These are phyloP conservation scores for Rhizophagus prolifer DNA, from an alignment of 192 early-diverging fungal genomes.

Conservation along the genomic window DNA sequence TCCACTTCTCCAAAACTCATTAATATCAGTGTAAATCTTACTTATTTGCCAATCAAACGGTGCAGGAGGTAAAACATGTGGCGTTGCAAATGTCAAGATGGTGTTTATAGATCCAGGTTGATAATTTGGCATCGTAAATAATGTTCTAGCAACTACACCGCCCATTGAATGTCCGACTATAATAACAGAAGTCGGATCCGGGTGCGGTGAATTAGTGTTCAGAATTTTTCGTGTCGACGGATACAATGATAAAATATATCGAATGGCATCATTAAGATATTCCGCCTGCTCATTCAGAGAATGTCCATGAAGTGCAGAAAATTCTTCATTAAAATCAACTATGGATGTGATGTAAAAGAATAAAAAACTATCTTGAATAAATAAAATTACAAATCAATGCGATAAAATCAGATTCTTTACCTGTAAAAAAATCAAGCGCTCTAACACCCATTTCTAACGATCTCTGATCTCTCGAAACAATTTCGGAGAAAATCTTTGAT, in stretches of 20 bases:
- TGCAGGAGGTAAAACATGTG: conserved; percentile 79
- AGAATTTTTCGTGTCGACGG: conserved; percentile 39
- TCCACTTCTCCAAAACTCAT: conserved; percentile 66
- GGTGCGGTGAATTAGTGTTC: conserved; percentile 19
- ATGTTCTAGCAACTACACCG: conserved; percentile 85
- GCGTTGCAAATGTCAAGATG: conserved; percentile 86
- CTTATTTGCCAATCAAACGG: conserved; percentile 62
- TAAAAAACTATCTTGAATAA: not conserved
- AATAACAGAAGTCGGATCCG: conserved; percentile 70
- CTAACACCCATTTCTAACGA: conserved; percentile 35
- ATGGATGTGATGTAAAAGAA: conserved; percentile 30
- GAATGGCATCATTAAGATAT: conserved; percentile 79
- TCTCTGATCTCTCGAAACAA: conserved; percentile 30
- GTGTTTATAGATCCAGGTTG: conserved; percentile 69
- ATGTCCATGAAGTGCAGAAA: conserved; percentile 85
- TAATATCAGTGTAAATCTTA: conserved; percentile 64
- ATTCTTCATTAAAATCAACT: conserved; percentile 86
- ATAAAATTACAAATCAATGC: not conserved
- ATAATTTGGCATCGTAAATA: conserved; percentile 72
- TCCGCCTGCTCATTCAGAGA: conserved; percentile 82
- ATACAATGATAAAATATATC: conserved; percentile 75
- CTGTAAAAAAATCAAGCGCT: conserved; percentile 57
- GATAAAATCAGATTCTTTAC: conserved; percentile 31
- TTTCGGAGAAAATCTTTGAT: conserved; percentile 55
- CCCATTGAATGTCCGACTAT: conserved; percentile 96